Conservation (phyloP, 495 filamentous ascomycete species). For the Podospora pseudocomata region DNA sequence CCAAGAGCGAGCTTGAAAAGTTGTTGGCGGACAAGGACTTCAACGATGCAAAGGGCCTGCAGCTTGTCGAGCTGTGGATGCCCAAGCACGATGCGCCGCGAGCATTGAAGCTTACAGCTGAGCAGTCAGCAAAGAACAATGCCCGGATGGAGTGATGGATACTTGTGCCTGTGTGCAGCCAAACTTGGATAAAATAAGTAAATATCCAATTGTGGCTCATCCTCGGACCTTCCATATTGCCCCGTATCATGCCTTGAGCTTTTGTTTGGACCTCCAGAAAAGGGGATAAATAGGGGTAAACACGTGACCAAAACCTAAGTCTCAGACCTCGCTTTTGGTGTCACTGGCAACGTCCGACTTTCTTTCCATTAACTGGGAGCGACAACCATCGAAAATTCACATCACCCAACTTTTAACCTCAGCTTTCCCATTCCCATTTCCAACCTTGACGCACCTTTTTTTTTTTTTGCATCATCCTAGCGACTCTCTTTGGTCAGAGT, state of each 20-base stretch:
- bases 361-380: background rate
- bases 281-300: slow-evolving; percentile 8
- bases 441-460: too few species aligned
- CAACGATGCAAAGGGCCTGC: slow-evolving; percentile 40
- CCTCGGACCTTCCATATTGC: background rate
- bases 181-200: background rate
- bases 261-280: background rate
- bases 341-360: background rate
- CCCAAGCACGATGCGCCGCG: slow-evolving; percentile 74
- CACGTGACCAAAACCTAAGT: slow-evolving; percentile 15
- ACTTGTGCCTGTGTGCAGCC: background rate
- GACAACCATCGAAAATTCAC: background rate
- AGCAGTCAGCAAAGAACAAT: slow-evolving; percentile 60
- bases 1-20: slow-evolving; percentile 62
- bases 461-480: background rate
- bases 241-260: background rate
- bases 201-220: too few species aligned
- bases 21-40: slow-evolving; percentile 69
- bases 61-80: slow-evolving; percentile 88
- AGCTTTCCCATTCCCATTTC: background rate
- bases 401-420: background rate
- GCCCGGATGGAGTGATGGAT: slow-evolving; percentile 29
- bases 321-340: background rate
- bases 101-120: slow-evolving; percentile 67
- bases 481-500: background rate